Percentiles rank a stretch among this genome's conserved stretches.
Conservation (phyloP, 2,329 filamentous ascomycete genomes). For the Neurospora crassa region DNA sequence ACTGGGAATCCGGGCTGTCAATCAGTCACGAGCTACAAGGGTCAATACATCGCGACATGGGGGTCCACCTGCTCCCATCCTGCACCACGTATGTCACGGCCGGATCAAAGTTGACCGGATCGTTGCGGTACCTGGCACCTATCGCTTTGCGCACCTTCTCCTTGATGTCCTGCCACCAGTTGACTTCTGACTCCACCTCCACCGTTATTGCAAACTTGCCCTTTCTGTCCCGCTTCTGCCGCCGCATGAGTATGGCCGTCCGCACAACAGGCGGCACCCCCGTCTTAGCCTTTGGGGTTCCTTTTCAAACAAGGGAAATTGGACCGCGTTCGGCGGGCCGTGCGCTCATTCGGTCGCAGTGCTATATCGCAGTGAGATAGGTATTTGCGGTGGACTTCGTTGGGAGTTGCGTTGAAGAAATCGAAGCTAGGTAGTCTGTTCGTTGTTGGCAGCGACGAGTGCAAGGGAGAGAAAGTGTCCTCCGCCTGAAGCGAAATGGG, state of each 20-base stretch:
- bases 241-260: not conserved
- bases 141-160: not conserved
- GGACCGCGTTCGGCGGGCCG: not conserved
- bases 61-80: not conserved
- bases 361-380: not conserved
- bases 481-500: too few species aligned
- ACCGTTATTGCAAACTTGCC: not conserved
- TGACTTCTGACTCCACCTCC: not conserved
- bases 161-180: not conserved
- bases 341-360: too few species aligned
- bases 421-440: not conserved
- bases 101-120: not conserved
- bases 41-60: not conserved
- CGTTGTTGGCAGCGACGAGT: not conserved
- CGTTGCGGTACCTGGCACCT: not conserved
- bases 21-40: not conserved
- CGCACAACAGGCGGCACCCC: not conserved
- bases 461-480: too few species aligned
- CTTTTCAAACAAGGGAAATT: not conserved
- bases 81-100: not conserved
- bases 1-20: not conserved
- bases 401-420: not conserved
- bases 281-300: not conserved
- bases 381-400: not conserved
- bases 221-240: not conserved